These are phyloP conservation scores for Scheffersomyces coipomensis DNA, from an alignment of 805 yeast species.

Conservation along the genomic window DNA sequence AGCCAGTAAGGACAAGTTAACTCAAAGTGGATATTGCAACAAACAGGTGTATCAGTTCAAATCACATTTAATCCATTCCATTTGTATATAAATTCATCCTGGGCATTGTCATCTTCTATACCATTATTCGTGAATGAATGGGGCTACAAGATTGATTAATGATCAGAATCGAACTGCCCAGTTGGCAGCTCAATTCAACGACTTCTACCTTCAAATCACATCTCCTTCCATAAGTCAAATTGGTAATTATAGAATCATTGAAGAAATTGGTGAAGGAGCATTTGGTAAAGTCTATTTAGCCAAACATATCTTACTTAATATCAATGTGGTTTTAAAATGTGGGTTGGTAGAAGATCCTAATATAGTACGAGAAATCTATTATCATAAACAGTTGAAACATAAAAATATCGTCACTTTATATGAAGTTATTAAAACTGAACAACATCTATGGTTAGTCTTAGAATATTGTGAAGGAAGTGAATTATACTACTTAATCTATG, in stretches of 20 bases:
- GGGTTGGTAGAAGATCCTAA: constrained; percentile 78
- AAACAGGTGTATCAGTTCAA: no score
- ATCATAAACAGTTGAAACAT: constrained; percentile 80
- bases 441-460: constrained; percentile 78
- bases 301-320: constrained; percentile 66
- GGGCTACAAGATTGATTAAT: constrained; percentile 10
- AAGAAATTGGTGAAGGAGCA: constrained; percentile 86
- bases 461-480: constrained; percentile 89
- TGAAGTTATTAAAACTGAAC: constrained; percentile 82
- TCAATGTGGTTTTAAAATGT: constrained; percentile 79
- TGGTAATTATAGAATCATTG: constrained; percentile 74
- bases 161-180: constrained; percentile 46
- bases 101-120: no score
- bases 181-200: constrained; percentile 65
- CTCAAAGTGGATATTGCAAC: no score
- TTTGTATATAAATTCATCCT: no score
- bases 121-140: constrained; percentile 18
- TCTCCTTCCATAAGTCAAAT: constrained; percentile 57
- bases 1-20: no score
- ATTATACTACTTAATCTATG: constrained; percentile 63
- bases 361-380: constrained; percentile 85
- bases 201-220: constrained; percentile 45
- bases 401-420: constrained; percentile 81
- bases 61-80: no score
- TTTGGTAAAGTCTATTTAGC: constrained; percentile 93